Conservation (phyloP, 2,329 filamentous ascomycete species). For the Pseudogymnoascus sp. region DNA sequence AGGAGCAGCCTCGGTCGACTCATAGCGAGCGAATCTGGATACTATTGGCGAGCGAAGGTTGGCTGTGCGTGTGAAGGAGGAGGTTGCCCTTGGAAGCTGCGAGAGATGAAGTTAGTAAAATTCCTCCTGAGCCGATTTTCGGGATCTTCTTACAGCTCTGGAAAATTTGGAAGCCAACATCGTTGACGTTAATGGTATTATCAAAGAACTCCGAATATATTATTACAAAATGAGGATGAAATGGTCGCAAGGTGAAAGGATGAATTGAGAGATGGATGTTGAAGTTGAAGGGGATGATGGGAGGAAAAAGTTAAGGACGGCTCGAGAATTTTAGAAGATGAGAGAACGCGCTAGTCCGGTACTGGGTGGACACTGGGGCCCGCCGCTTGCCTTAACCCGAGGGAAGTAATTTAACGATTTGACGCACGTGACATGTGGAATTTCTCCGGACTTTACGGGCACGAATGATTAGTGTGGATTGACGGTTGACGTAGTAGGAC, state of each 20-base stretch:
- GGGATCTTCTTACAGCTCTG: conserved; percentile 59
- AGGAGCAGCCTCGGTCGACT: conserved; percentile 52
- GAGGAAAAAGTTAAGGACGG: conserved; percentile 14
- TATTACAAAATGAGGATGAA: conserved; percentile 7
- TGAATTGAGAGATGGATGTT: conserved; percentile 13
- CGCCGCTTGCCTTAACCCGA: conserved; percentile 1
- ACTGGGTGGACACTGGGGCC: background rate
- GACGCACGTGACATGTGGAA: background rate
- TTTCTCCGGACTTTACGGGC: conserved; percentile 1
- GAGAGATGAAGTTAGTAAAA: conserved; percentile 9
- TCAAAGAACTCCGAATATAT: conserved; percentile 16
- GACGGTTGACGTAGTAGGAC: conserved; percentile 7
- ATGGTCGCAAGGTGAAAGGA: conserved; percentile 17
- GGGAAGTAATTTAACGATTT: background rate
- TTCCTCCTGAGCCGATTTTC: background rate
- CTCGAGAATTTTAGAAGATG: conserved; percentile 17
- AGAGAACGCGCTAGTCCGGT: conserved; percentile 10
- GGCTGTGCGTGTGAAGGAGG: conserved; percentile 61
- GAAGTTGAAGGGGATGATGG: conserved; percentile 13
- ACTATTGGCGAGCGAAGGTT: conserved; percentile 62
- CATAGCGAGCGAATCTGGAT: conserved; percentile 70
- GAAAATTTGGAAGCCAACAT: conserved; percentile 68
- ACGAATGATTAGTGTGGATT: background rate
- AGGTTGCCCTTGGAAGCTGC: conserved; percentile 71
- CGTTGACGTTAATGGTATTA: conserved; percentile 32